Evolutionary conservation across 805 yeast species (phyloP), one percentile per base, ranked within the genome.

Genomic region (Saturnispora quitensis): DNA sequence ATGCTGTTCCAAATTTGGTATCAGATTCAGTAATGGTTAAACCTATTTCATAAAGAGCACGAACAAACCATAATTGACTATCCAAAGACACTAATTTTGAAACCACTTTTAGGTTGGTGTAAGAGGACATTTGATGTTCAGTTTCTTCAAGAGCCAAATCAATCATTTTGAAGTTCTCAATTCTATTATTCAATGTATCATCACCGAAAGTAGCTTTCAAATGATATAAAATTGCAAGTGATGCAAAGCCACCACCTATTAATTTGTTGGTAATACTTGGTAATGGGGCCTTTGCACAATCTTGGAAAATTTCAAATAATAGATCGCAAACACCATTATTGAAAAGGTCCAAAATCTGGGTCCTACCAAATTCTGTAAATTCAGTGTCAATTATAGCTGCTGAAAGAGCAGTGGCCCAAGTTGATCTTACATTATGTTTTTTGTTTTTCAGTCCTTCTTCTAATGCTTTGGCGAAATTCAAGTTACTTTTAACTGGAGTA

Each of bases 361-460:
- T 18, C 28, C 47, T 50, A 27, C 45, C 42, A 2, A 40, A 22
- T 28, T 35, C 18, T 3, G 47, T 5, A 4, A 48, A 34, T 4
- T 47, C 34, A 33, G 44, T n/a, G 1, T 50, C 36, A 4, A 60
- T 49, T 2, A 74, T 48, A 5, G 62, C 57, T 1, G 62, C 57
- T 4, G 80, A 82, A 15, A 84, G 60, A 35, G 77, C 66, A 36
- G 73, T 61, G 51, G 76, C 74, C 97, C 97, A 91, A 20, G 79
- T 68, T 60, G 78, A 80, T 57, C 84, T 77, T 24, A 86, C 65
- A 33, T 76, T 76, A 12, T 75, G 66, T 57, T 86, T 86, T 59
- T 85, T 75, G 38, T 86, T 90, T 13, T 67, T 62, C 13, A 89
- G 68, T 0, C 97, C 97, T 17, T 72, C 66, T n/a, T 65, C 67